These are phyloP conservation scores for Sporothrix pseudoabietina DNA, from an alignment of 2,329 filamentous ascomycete genomes.

Conservation along the genomic window DNA sequence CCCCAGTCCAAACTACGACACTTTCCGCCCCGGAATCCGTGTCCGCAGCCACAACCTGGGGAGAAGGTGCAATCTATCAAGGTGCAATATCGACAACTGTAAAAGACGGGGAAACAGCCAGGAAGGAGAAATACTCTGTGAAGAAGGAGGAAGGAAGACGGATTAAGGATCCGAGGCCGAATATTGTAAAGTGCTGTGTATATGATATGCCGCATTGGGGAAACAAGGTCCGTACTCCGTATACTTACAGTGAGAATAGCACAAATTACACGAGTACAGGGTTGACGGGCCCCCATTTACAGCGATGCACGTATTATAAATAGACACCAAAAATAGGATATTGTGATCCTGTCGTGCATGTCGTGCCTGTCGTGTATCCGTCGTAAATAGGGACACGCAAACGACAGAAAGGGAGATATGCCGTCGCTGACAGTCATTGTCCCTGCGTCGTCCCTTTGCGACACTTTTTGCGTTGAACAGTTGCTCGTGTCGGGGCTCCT, in stretches of 20 bases:
- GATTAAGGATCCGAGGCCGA: not conserved
- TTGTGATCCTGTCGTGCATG: not conserved
- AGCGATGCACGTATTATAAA: not conserved
- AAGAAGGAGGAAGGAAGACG: not conserved
- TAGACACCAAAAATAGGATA: slow-evolving; percentile 2
- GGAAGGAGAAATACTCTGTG: not conserved
- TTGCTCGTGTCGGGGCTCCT: not conserved
- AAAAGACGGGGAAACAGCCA: not conserved
- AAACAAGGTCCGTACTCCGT: slow-evolving; percentile 13
- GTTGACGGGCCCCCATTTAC: slow-evolving; percentile 9
- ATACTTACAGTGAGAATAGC: not conserved
- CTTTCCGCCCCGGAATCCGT: not conserved
- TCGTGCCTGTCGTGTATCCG: not conserved
- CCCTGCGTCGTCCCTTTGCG: not conserved
- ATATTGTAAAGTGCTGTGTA: not conserved
- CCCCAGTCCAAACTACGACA: not conserved
- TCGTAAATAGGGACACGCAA: not conserved
- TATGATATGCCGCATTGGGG: not conserved
- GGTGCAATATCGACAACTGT: not conserved
- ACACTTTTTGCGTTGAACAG: not conserved
- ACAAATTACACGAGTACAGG: slow-evolving; percentile 1
- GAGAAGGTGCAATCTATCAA: not conserved
- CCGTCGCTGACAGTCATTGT: not conserved
- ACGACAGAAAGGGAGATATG: not conserved
- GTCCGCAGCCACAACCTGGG: slow-evolving; percentile 7